phyloP scores from a whole-genome alignment of 768 basidiomycete genomes.

The Phylloporus sp. region DNA sequence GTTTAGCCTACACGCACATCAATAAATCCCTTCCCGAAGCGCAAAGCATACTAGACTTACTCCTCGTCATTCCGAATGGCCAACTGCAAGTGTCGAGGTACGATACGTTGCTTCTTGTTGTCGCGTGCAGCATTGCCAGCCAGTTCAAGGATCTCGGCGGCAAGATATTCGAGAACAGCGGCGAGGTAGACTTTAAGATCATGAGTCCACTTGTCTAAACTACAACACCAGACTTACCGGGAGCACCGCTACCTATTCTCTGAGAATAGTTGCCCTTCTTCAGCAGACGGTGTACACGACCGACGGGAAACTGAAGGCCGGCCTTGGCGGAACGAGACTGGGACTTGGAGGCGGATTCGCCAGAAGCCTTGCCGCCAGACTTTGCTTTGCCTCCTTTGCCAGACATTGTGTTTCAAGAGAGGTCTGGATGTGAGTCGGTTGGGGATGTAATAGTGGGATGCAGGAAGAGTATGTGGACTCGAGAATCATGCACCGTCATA shows the following conservation, averaged over 20 bases:
- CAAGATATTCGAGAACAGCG: constrained; percentile 57
- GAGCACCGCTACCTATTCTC: constrained; percentile 53
- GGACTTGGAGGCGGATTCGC: constrained; percentile 30
- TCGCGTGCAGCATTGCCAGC: constrained; percentile 53
- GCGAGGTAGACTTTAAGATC: constrained; percentile 49
- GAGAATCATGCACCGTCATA: background rate
- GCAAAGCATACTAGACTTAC: constrained; percentile 11
- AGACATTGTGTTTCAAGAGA: constrained; percentile 27
- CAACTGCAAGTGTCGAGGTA: constrained; percentile 60
- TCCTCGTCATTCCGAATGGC: constrained; percentile 63
- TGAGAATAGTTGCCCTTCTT: constrained; percentile 57
- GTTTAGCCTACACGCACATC: constrained; percentile 28
- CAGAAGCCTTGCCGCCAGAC: constrained; percentile 60
- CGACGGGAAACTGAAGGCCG: constrained; percentile 47
- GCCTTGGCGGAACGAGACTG: constrained; percentile 38
- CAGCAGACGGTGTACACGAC: constrained; percentile 56
- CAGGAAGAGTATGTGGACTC: constrained; percentile 7
- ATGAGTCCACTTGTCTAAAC: background rate
- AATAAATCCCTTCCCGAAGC: background rate
- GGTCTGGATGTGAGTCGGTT: background rate
- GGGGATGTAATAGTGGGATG: background rate
- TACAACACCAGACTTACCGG: constrained; percentile 22
- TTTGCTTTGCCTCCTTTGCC: constrained; percentile 53
- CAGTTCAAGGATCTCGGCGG: constrained; percentile 59
- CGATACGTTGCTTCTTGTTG: constrained; percentile 59